These are phyloP conservation scores for Ceratobasidium sp. DNA, from an alignment of 1,284 basidiomycete species.

Conservation along the genomic window DNA sequence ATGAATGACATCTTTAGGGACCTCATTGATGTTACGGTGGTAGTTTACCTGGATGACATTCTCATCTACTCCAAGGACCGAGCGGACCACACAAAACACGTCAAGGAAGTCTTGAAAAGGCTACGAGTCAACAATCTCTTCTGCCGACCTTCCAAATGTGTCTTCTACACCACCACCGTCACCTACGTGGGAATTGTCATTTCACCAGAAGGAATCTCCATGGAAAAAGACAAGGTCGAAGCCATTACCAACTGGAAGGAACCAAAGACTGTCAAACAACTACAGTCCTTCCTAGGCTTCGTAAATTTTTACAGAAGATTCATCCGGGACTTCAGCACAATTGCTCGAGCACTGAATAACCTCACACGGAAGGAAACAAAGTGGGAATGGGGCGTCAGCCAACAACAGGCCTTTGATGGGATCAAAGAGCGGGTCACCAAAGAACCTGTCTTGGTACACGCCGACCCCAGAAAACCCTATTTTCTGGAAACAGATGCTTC, in stretches of 20 bases:
- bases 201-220: constrained; percentile 50
- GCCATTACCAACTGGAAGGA: constrained; percentile 56
- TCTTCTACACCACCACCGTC: background rate
- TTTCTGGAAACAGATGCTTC: constrained; percentile 18
- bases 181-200: constrained; percentile 51
- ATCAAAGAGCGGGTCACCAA: background rate
- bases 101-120: constrained; percentile 54
- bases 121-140: too few relatives aligned
- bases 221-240: constrained; percentile 58
- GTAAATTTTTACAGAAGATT: constrained; percentile 53
- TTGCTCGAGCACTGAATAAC: constrained; percentile 48
- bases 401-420: background rate
- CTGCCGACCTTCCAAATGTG: too few relatives aligned
- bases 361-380: constrained; percentile 36
- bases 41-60: constrained; percentile 44
- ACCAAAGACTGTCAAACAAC: constrained; percentile 54
- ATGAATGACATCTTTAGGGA: constrained; percentile 48
- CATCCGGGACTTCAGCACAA: constrained; percentile 49
- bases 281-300: constrained; percentile 52
- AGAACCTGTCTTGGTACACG: constrained; percentile 7
- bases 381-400: background rate
- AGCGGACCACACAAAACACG: constrained; percentile 50
- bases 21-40: constrained; percentile 48
- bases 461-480: background rate
- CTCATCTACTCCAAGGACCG: constrained; percentile 18